Conservation (phyloP, 2,329 filamentous ascomycete genomes). For the Epichloe festucae region DNA sequence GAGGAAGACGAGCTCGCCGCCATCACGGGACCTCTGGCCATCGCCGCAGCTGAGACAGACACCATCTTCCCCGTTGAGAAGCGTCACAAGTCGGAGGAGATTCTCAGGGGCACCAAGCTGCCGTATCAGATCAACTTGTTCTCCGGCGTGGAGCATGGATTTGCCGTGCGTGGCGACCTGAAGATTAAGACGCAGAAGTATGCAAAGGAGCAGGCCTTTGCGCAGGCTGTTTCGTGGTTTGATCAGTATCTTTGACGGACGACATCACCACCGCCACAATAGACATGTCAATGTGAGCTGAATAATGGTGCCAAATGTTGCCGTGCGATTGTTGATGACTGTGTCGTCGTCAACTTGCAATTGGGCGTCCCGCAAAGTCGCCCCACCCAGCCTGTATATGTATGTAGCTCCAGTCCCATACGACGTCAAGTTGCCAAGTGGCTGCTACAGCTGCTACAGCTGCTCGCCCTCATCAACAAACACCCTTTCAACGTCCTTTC, state of each 20-base stretch:
- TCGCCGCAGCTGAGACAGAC: conserved; percentile 53
- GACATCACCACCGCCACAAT: too few species aligned
- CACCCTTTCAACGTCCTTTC: not conserved
- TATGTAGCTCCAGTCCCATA: not conserved
- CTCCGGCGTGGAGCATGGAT: conserved; percentile 58
- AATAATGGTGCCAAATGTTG: too few species aligned
- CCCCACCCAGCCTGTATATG: not conserved
- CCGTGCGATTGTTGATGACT: too few species aligned
- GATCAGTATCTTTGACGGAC: conserved; percentile 26
- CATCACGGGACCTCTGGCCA: conserved; percentile 42
- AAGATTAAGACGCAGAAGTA: conserved; percentile 41
- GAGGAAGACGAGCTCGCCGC: conserved; percentile 44
- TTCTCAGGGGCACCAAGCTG: conserved; percentile 37
- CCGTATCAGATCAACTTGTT: conserved; percentile 61
- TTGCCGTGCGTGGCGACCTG: conserved; percentile 54
- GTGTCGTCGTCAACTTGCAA: too few species aligned
- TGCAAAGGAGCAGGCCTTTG: conserved; percentile 67
- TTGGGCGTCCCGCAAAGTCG: too few species aligned
- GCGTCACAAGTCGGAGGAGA: conserved; percentile 44
- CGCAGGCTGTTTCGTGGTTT: conserved; percentile 66
- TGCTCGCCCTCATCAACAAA: not conserved
- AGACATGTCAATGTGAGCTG: too few species aligned
- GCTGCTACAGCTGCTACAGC: too few species aligned
- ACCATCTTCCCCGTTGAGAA: conserved; percentile 41
- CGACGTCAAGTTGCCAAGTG: not conserved